Base-by-base conservation (phyloP, 2,329 filamentous ascomycete species). In the Helminthosporium solani region DNA sequence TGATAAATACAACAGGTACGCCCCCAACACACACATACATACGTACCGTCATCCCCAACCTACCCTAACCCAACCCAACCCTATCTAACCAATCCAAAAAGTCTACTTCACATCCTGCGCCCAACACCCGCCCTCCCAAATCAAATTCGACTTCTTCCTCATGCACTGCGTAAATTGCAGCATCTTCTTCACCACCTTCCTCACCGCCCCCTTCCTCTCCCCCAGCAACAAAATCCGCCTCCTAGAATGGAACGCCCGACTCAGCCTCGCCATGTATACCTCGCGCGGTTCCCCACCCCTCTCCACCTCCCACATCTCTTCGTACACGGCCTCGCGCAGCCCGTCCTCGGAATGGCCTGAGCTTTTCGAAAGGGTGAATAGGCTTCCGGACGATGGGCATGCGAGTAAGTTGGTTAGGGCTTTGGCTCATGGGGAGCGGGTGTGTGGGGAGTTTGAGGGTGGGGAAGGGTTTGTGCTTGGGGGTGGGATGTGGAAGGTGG, bases 131-230 rank as follows among this genome's bases (percentile, higher is more conserved):
- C 75, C 85, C 40, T 49, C 64, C 23, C 44, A 56, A 25, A 33
- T 61, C 44, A 90, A 87, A 64, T 83, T 89, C 64, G 91, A 96
- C 66, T 96, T 96, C 67, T 94, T 85, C 74, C 76, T 75, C 63
- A 90, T 91, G 59, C 91, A 96, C 69, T 82, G 84, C 59, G 73
- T 92, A 55, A 96, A 87, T 62, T 75, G 76, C 9, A 85, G 85
- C n/a, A 82, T 95, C 54, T 94, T 92, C 73, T 78, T 88, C 54
- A 75, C 77, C 5, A 65, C 76, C 7, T 78, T 96, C 64, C 78
- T 84, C 60, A 71, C 72, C 9, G 78, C 78, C 53, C 19, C 45
- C 30, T 94, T 81, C 79, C 75, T 90, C 34, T 75, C 82, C 0
- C 62, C 71, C 0, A 73, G 75, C 7, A 74, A 75, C 38, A 92